Conservation (phyloP, 805 yeast species). For the Metschnikowia cubensis region DNA sequence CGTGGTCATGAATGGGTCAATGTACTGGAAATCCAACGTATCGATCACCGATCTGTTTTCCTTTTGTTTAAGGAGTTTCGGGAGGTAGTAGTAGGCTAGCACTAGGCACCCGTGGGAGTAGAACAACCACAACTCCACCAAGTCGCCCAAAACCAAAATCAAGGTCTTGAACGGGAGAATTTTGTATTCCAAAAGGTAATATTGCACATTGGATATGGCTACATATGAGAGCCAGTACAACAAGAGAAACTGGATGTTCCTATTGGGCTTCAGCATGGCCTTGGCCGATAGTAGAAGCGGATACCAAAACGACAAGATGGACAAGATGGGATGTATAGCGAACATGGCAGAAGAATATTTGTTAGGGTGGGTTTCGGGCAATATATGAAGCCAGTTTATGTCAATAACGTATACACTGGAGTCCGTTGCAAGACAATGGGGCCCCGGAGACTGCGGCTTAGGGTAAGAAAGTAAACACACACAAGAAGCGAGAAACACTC, state of each 20-base stretch:
- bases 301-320: constrained; percentile 12
- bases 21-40: background rate
- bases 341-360: background rate
- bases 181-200: background rate
- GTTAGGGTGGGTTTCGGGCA: background rate
- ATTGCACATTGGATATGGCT: constrained; percentile 4
- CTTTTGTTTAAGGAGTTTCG: background rate
- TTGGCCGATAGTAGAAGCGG: constrained; percentile 12
- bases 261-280: constrained; percentile 8
- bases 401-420: background rate
- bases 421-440: too few species aligned
- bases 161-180: constrained; percentile 4
- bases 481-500: too few species aligned
- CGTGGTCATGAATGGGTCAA: constrained; percentile 8
- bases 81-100: constrained; percentile 7
- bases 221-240: constrained; percentile 14
- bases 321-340: constrained; percentile 3
- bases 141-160: constrained; percentile 3
- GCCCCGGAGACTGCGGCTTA: too few species aligned
- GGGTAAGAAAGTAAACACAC: too few species aligned
- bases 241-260: constrained; percentile 10
- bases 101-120: constrained; percentile 16
- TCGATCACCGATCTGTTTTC: constrained; percentile 1
- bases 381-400: background rate
- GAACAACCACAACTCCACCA: constrained; percentile 13